Conservation (phyloP, 305 asterid species). For the Plantago lanceolata region DNA sequence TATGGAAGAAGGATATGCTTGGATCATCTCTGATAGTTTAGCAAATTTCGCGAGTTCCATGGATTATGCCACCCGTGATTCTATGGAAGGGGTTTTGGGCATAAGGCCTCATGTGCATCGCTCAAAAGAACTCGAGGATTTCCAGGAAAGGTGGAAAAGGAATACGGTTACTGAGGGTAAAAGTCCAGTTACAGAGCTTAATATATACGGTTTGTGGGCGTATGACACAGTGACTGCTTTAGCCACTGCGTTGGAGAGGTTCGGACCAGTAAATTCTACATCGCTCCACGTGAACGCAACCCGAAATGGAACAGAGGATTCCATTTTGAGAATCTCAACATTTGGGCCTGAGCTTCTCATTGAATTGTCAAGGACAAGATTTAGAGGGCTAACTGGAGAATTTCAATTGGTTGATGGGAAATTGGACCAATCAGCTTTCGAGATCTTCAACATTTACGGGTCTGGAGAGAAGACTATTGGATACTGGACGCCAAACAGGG, state of each 20-base stretch:
- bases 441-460: conserved; percentile 44
- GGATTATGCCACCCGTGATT: conserved; percentile 19
- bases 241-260: conserved; percentile 37
- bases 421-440: conserved; percentile 29
- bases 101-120: conserved; percentile 28
- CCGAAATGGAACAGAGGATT: background rate
- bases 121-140: conserved; percentile 27
- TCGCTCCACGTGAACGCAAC: background rate
- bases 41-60: conserved; percentile 28
- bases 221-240: conserved; percentile 42
- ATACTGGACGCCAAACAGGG: conserved; percentile 37
- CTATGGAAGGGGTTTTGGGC: conserved; percentile 51
- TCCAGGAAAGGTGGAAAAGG: conserved; percentile 35
- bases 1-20: conserved; percentile 44
- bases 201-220: conserved; percentile 45
- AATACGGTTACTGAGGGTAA: conserved; percentile 4
- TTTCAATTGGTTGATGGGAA: conserved; percentile 32
- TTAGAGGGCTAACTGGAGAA: conserved; percentile 37
- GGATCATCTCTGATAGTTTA: conserved; percentile 38
- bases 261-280: conserved; percentile 5
- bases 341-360: conserved; percentile 31
- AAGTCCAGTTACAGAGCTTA: conserved; percentile 21
- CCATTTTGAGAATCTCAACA: conserved; percentile 20
- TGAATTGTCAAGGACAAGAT: conserved; percentile 25
- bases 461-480: conserved; percentile 38